Evolutionary conservation across 192 early-diverging fungal species (phyloP).

Genomic region (Globomyces pollinis-pini): DNA sequence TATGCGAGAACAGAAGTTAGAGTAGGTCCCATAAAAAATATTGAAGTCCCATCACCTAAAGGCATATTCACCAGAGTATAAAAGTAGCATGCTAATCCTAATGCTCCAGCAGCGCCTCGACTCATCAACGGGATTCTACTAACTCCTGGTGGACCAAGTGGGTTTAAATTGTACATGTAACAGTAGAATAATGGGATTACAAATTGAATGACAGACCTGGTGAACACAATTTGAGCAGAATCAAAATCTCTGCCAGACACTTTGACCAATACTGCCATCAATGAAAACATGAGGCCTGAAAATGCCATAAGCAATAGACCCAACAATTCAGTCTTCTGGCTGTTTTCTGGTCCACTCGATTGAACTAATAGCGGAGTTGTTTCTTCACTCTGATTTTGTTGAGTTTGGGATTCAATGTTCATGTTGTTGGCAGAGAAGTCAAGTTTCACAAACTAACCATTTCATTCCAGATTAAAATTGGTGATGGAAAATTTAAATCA

Average conservation of each 20-base stretch:
- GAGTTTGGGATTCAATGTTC: too few relatives aligned
- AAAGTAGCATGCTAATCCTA: slow-evolving; percentile 64
- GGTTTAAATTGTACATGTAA: slow-evolving; percentile 34
- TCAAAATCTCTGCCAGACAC: slow-evolving; percentile 48
- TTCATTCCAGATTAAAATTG: too few relatives aligned
- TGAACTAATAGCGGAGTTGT: background rate
- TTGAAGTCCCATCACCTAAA: slow-evolving; percentile 63
- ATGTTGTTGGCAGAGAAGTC: too few relatives aligned
- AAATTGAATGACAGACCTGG: slow-evolving; percentile 61
- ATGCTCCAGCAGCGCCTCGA: slow-evolving; percentile 57
- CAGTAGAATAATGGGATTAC: slow-evolving; percentile 50
- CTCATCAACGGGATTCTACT: slow-evolving; percentile 44
- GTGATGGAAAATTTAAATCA: too few relatives aligned
- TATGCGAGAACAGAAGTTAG: slow-evolving; percentile 65
- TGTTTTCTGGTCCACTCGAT: background rate
- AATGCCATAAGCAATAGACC: too few relatives aligned
- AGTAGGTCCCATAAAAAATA: slow-evolving; percentile 68
- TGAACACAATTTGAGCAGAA: slow-evolving; percentile 64
- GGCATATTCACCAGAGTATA: slow-evolving; percentile 60
- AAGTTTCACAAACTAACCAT: too few relatives aligned
- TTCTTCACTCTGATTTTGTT: too few relatives aligned
- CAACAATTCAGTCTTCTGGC: background rate
- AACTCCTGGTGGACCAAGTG: slow-evolving; percentile 43
- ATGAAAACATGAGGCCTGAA: too few relatives aligned
- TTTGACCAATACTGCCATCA: slow-evolving; percentile 70